Percentiles rank a stretch among this genome's conserved stretches.
These are phyloP conservation scores for Cytospora schulzeri DNA, from an alignment of 2,329 filamentous ascomycete genomes.

Conservation along the genomic window DNA sequence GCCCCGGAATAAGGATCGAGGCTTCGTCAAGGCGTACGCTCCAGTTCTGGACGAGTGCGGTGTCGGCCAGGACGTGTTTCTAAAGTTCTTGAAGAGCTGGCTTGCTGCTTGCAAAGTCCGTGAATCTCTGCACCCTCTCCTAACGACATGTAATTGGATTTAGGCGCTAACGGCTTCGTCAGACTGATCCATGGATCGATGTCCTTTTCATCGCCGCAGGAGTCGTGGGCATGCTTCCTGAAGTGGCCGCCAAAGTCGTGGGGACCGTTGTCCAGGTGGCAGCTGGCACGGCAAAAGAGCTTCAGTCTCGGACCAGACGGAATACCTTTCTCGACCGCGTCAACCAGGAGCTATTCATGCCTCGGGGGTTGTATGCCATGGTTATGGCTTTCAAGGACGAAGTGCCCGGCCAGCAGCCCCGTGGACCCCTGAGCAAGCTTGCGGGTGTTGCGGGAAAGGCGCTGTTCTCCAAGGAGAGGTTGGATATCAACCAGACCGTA, in stretches of 20 bases:
- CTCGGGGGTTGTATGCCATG: conserved; percentile 36
- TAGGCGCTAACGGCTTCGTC: neutral
- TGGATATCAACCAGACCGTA: conserved; percentile 41
- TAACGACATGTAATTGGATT: too few species aligned
- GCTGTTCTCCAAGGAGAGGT: conserved; percentile 26
- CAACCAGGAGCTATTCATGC: conserved; percentile 37
- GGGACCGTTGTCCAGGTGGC: conserved; percentile 32
- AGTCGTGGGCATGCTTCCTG: conserved; percentile 34
- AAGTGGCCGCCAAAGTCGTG: conserved; percentile 36
- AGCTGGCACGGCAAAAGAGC: conserved; percentile 33
- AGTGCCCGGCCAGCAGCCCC: conserved; percentile 24
- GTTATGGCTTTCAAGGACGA: conserved; percentile 36
- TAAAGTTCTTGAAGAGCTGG: conserved; percentile 41
- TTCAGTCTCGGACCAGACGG: conserved; percentile 33
- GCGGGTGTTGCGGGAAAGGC: conserved; percentile 23
- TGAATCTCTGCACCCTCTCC: too few species aligned
- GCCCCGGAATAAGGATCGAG: conserved; percentile 39
- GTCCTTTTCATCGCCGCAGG: conserved; percentile 30
- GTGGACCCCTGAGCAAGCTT: conserved; percentile 28
- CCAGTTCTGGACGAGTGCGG: conserved; percentile 39
- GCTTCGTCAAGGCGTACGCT: conserved; percentile 44
- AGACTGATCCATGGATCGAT: conserved; percentile 31
- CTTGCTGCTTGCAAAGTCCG: conserved; percentile 31
- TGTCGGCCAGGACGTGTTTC: conserved; percentile 40
- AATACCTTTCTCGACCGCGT: conserved; percentile 35